A percentile compares a stretch with the other conserved stretches of the same genome.
Evolutionary conservation across 148 eudicot genomes (phyloP).

Genomic region (Rheum nobile): DNA sequence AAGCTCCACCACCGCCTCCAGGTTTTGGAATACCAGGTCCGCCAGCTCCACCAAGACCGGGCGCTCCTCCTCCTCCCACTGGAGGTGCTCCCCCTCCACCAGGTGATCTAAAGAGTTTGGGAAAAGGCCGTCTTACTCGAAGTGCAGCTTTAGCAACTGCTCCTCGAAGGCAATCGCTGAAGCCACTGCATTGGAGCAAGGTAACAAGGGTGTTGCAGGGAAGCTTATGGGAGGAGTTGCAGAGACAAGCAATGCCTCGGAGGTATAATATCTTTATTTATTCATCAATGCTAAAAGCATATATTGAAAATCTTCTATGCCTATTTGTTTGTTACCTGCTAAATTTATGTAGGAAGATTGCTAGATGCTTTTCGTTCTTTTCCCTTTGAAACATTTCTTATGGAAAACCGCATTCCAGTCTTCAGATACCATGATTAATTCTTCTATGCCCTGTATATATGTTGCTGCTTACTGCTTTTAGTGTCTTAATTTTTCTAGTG

Average conservation of each 20-base stretch:
- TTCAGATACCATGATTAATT: not conserved
- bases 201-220: slow-evolving; percentile 88
- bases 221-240: slow-evolving; percentile 98
- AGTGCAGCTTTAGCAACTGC: slow-evolving; percentile 30
- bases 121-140: slow-evolving; percentile 69
- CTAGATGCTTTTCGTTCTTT: not conserved
- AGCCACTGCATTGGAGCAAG: slow-evolving; percentile 96
- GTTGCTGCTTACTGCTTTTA: slow-evolving; percentile 17
- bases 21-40: slow-evolving; percentile 40
- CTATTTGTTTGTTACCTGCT: not conserved
- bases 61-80: slow-evolving; percentile 71
- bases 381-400: not conserved
- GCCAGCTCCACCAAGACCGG: slow-evolving; percentile 49
- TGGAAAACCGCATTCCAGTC: not conserved
- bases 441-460: not conserved
- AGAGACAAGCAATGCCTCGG: slow-evolving; percentile 61
- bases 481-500: slow-evolving; percentile 31
- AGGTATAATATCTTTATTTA: slow-evolving; percentile 45
- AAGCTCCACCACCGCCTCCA: slow-evolving; percentile 66
- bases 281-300: not conserved
- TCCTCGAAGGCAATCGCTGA: slow-evolving; percentile 51
- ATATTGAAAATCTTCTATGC: not conserved
- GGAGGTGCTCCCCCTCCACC: slow-evolving; percentile 73
- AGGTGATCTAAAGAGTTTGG: slow-evolving; percentile 35
- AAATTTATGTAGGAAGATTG: not conserved